Conservation (phyloP, 495 filamentous ascomycete genomes). For the Annulohypoxylon stygium region DNA sequence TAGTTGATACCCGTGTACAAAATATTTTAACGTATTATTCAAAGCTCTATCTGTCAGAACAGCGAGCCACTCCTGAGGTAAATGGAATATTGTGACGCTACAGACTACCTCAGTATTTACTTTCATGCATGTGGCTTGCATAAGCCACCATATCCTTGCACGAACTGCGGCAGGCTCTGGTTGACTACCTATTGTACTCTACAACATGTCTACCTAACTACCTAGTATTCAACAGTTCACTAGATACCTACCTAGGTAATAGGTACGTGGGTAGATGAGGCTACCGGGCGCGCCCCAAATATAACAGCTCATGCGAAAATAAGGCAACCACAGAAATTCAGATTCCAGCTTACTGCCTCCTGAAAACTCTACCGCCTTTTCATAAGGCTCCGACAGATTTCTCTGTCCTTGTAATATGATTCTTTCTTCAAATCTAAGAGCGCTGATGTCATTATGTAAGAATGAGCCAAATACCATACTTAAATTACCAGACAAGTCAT, state of each 20-base stretch:
- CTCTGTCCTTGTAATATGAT: background rate
- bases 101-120: too few relatives aligned
- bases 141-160: background rate
- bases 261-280: background rate
- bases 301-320: background rate
- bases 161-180: background rate
- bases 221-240: too few relatives aligned
- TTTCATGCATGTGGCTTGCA: conserved; percentile 17
- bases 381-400: background rate
- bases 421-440: background rate
- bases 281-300: background rate
- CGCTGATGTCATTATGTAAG: background rate
- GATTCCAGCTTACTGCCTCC: background rate
- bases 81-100: too few relatives aligned
- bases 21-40: background rate
- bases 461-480: too few relatives aligned
- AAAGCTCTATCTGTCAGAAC: background rate
- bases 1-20: conserved; percentile 4
- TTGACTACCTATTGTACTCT: too few relatives aligned
- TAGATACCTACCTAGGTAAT: too few relatives aligned
- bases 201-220: too few relatives aligned
- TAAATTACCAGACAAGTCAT: background rate
- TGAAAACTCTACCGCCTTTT: background rate
- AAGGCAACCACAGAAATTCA: background rate
- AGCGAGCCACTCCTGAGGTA: too few relatives aligned